Conservation (phyloP, 257 asterid genomes). For the Solanum paucissectum region DNA sequence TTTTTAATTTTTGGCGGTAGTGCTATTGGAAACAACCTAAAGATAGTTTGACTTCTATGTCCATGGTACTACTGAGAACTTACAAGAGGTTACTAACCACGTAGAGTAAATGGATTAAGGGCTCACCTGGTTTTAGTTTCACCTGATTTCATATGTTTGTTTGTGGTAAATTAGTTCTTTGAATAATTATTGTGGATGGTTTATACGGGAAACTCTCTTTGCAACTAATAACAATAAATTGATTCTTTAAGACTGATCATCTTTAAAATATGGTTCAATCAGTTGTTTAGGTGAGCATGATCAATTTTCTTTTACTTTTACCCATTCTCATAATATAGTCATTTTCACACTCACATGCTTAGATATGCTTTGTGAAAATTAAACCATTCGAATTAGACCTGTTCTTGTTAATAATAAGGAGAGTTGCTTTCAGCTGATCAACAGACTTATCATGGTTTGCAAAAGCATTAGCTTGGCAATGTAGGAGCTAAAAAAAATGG, state of each 20-base stretch:
- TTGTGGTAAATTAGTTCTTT: background rate
- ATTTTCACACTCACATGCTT: background rate
- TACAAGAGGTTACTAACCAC: background rate
- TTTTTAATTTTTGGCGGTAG: background rate
- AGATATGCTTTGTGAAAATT: background rate
- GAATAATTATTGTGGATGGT: background rate
- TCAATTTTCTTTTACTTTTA: background rate
- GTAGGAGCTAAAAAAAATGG: background rate
- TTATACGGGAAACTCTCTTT: background rate
- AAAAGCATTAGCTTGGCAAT: background rate
- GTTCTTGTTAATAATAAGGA: background rate
- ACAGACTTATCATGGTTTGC: background rate
- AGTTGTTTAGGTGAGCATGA: background rate
- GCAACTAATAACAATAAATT: background rate
- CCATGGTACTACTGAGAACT: background rate
- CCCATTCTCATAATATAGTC: background rate
- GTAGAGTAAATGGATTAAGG: background rate
- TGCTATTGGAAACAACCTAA: background rate
- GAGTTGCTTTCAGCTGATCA: background rate
- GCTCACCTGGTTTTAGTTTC: background rate
- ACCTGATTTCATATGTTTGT: background rate
- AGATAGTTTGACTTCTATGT: background rate
- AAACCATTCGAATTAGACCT: background rate
- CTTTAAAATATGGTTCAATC: background rate
- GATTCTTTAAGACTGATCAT: background rate